These are phyloP conservation scores for Sugiyamaella japonica DNA, from an alignment of 1,139 yeast genomes.

Conservation along the genomic window DNA sequence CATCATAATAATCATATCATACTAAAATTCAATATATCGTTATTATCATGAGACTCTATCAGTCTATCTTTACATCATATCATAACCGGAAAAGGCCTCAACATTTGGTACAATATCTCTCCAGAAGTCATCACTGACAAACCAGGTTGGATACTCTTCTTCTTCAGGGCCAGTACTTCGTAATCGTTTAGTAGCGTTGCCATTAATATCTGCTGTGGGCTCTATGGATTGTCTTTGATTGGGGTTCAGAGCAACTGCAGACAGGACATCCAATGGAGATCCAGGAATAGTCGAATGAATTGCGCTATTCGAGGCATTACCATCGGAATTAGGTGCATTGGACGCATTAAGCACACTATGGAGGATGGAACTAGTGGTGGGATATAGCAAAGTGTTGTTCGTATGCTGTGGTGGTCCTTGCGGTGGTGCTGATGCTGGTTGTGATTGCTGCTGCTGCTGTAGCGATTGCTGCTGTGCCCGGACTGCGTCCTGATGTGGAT, in stretches of 20 bases:
- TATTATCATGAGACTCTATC: no score
- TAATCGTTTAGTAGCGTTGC: neutral
- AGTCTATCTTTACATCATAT: slow-evolving; percentile 18
- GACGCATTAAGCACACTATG: neutral
- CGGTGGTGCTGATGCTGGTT: slow-evolving; percentile 14
- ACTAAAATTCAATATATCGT: no score
- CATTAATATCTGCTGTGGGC: neutral
- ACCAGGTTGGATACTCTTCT: slow-evolving; percentile 33
- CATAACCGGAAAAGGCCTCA: slow-evolving; percentile 37
- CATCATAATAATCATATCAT: no score
- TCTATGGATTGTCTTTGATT: slow-evolving; percentile 18
- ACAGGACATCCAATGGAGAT: slow-evolving; percentile 37
- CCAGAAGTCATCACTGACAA: slow-evolving; percentile 37
- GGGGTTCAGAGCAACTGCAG: slow-evolving; percentile 31
- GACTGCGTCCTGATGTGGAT: slow-evolving; percentile 10
- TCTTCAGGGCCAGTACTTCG: slow-evolving; percentile 16
- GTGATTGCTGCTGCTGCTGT: slow-evolving; percentile 20
- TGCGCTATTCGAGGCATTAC: slow-evolving; percentile 4
- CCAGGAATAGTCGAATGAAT: slow-evolving; percentile 26
- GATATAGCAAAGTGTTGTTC: neutral
- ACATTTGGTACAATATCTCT: slow-evolving; percentile 36
- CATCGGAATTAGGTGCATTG: slow-evolving; percentile 3
- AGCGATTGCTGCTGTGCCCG: slow-evolving; percentile 18
- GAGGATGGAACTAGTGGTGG: neutral
- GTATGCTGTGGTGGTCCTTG: neutral